Evolutionary conservation across 2,329 filamentous ascomycete genomes (phyloP).

Genomic region (Aspergillaceae sp.): DNA sequence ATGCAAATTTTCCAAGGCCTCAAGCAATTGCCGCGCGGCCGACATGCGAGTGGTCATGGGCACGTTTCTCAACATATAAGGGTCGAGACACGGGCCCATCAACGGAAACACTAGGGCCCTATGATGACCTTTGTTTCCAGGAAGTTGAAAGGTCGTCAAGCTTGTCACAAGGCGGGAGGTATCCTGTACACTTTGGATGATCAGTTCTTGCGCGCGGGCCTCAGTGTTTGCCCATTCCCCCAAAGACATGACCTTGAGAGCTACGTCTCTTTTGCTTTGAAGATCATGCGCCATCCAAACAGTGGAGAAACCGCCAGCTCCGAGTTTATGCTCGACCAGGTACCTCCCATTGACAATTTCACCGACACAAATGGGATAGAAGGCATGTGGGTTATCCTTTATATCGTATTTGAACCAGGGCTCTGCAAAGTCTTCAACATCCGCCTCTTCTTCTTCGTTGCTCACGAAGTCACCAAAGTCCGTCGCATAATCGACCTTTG

Average conservation of each 20-base stretch:
- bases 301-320: conserved; percentile 16
- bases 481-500: neutral
- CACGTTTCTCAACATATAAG: conserved; percentile 5
- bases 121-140: conserved; percentile 6
- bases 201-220: conserved; percentile 13
- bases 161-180: conserved; percentile 14
- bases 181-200: conserved; percentile 11
- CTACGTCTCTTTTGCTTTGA: conserved; percentile 12
- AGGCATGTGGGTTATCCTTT: conserved; percentile 5
- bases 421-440: conserved; percentile 7
- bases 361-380: conserved; percentile 12
- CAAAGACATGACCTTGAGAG: conserved; percentile 16
- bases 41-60: conserved; percentile 18
- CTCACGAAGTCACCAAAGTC: neutral
- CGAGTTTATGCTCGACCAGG: conserved; percentile 17
- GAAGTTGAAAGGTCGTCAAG: conserved; percentile 11
- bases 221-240: conserved; percentile 13
- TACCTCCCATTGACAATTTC: conserved; percentile 17
- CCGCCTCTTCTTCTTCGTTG: too few relatives aligned
- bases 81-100: conserved; percentile 10
- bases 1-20: conserved; percentile 17
- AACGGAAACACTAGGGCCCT: conserved; percentile 17
- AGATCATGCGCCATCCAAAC: conserved; percentile 20
- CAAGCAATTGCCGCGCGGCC: conserved; percentile 19
- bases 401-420: conserved; percentile 11